A percentile compares a stretch with the other conserved stretches of the same genome.
phyloP scores from a whole-genome alignment of 1,139 yeast species.

The Candida anutae region DNA sequence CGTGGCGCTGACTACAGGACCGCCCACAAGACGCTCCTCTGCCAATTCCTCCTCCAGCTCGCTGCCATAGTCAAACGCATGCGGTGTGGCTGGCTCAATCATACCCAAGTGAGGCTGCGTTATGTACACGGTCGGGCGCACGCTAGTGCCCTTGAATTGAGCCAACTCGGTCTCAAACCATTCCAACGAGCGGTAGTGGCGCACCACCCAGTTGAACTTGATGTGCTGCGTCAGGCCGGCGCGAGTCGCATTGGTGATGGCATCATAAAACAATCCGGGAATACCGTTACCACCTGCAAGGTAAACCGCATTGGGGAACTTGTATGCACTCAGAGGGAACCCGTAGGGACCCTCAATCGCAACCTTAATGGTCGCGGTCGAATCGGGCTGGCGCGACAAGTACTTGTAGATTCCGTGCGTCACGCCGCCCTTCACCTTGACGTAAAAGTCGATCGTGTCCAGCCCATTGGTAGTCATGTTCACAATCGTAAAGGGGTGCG shows the following conservation, averaged over 20 bases:
- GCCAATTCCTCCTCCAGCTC: neutral
- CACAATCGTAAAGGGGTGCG: constrained; percentile 49
- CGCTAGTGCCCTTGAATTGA: constrained; percentile 20
- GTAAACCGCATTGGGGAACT: constrained; percentile 47
- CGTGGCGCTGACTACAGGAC: constrained; percentile 1
- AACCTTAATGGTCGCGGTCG: constrained; percentile 24
- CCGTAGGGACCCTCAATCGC: constrained; percentile 41
- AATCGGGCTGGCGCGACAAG: constrained; percentile 42
- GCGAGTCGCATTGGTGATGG: constrained; percentile 16
- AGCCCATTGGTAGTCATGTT: constrained; percentile 15
- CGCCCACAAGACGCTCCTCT: neutral
- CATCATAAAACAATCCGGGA: constrained; percentile 40
- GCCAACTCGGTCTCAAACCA: constrained; percentile 23
- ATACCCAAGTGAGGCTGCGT: constrained; percentile 18
- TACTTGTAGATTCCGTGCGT: constrained; percentile 24
- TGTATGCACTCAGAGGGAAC: constrained; percentile 23
- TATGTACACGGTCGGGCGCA: constrained; percentile 28
- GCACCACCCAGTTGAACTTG: constrained; percentile 43
- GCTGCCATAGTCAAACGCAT: constrained; percentile 1
- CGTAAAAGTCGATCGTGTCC: constrained; percentile 22
- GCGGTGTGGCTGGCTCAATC: constrained; percentile 10
- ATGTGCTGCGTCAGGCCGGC: constrained; percentile 10
- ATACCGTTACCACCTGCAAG: constrained; percentile 72
- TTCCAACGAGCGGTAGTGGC: constrained; percentile 28
- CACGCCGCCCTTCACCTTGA: constrained; percentile 35